A percentile compares a stretch with the other conserved stretches of the same genome.
phyloP scores from a whole-genome alignment of 129 eudicot genomes.

The Artemisia annua region DNA sequence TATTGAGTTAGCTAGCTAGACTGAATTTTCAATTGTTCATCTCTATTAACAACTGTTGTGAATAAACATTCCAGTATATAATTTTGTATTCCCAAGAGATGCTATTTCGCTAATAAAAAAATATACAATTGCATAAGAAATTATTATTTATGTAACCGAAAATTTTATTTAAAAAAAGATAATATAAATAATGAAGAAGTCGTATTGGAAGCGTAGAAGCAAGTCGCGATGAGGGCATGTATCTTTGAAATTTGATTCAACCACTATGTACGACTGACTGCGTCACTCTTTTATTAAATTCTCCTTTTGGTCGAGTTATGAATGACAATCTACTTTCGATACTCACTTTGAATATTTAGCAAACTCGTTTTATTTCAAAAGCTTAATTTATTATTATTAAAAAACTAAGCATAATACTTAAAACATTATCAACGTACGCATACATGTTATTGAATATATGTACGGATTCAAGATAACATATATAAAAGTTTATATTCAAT shows the following conservation, averaged over 20 bases:
- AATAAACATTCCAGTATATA: neutral
- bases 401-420: too few species aligned
- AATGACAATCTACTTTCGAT: neutral
- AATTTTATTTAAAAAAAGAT: neutral
- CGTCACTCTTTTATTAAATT: neutral
- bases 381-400: too few species aligned
- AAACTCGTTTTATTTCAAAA: too few species aligned
- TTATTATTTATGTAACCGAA: neutral
- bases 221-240: conserved; percentile 3
- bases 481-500: too few species aligned
- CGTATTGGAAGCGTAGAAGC: conserved; percentile 13
- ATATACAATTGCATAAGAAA: neutral
- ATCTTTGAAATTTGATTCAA: conserved; percentile 2
- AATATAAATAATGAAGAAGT: conserved; percentile 2
- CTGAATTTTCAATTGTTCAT: neutral
- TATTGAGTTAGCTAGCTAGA: neutral
- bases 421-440: too few species aligned
- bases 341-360: too few species aligned
- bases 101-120: neutral
- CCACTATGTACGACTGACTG: conserved; percentile 1
- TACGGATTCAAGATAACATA: too few species aligned
- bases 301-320: neutral
- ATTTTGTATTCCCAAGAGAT: neutral
- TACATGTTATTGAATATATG: too few species aligned
- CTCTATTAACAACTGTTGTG: too few species aligned